A percentile compares a stretch with the other conserved stretches of the same genome.
Conservation (phyloP, 106 monocot genomes). For the Dioscorea zingiberensis region DNA sequence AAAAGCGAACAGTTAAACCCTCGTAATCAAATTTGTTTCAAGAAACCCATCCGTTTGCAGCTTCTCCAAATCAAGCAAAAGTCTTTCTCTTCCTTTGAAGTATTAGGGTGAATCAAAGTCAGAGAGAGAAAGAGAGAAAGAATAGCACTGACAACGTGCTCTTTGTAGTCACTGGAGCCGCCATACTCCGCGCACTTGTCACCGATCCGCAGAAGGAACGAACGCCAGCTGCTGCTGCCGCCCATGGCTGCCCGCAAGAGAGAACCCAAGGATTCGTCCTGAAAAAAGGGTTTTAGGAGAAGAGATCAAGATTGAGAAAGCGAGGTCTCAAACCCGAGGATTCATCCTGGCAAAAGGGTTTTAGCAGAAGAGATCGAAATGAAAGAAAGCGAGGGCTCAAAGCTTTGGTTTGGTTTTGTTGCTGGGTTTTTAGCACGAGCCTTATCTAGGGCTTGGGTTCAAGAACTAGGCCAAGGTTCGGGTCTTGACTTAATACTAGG, state of each 20-base stretch:
- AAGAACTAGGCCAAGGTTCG: too few relatives aligned
- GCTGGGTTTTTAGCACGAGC: too few relatives aligned
- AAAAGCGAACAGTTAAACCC: too few relatives aligned
- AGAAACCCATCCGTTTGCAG: too few relatives aligned
- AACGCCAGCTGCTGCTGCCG: conserved; percentile 54
- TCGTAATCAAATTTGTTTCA: too few relatives aligned
- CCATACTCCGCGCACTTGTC: conserved; percentile 87
- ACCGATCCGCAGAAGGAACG: conserved; percentile 85
- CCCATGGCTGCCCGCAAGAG: not conserved
- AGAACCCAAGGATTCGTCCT: not conserved
- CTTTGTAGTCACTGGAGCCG: conserved; percentile 62
- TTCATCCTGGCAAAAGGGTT: not conserved
- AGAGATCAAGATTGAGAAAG: too few relatives aligned
- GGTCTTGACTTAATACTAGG: too few relatives aligned
- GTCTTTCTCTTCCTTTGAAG: not conserved
- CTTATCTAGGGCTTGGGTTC: too few relatives aligned
- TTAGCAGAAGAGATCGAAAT: too few relatives aligned
- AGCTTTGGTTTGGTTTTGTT: too few relatives aligned
- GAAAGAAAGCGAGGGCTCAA: too few relatives aligned
- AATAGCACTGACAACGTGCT: conserved; percentile 67
- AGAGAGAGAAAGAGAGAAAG: not conserved
- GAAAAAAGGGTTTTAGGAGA: not conserved
- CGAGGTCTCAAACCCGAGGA: not conserved
- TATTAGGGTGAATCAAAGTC: not conserved
- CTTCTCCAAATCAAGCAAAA: too few relatives aligned